phyloP scores from a whole-genome alignment of 495 filamentous ascomycete species.

The Endocarpon pusillum region DNA sequence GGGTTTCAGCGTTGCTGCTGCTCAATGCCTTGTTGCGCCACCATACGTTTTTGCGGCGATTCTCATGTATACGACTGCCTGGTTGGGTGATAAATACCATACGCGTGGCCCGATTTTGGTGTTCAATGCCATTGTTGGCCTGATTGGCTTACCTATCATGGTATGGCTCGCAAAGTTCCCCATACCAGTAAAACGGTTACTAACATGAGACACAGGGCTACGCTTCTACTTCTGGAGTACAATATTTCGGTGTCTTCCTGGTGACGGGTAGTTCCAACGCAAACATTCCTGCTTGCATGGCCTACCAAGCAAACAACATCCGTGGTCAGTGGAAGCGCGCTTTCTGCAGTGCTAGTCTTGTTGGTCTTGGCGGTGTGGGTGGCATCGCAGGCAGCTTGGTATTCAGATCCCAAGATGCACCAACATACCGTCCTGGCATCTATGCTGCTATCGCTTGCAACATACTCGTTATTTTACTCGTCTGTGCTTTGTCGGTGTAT shows the following conservation, averaged over 20 bases:
- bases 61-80: conserved; percentile 36
- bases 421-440: conserved; percentile 38
- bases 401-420: conserved; percentile 40
- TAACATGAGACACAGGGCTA: no score
- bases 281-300: conserved; percentile 39
- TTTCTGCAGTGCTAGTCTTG: conserved; percentile 37
- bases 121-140: conserved; percentile 32
- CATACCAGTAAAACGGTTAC: no score
- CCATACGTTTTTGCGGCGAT: conserved; percentile 43
- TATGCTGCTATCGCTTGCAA: conserved; percentile 30
- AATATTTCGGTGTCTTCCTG: conserved; percentile 50
- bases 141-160: conserved; percentile 35
- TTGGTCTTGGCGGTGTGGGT: conserved; percentile 37
- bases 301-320: conserved; percentile 51
- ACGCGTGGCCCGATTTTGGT: conserved; percentile 39
- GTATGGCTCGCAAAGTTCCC: no score
- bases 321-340: conserved; percentile 51
- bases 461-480: conserved; percentile 24
- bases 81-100: conserved; percentile 37
- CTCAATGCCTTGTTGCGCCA: conserved; percentile 48
- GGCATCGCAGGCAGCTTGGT: conserved; percentile 40
- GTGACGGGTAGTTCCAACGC: conserved; percentile 40
- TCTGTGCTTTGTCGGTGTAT: conserved; percentile 16
- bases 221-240: conserved; percentile 25
- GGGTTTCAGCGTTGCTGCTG: conserved; percentile 34